These are phyloP conservation scores for Decorospora gaudefroyi DNA, from an alignment of 2,329 filamentous ascomycete genomes.

Conservation along the genomic window DNA sequence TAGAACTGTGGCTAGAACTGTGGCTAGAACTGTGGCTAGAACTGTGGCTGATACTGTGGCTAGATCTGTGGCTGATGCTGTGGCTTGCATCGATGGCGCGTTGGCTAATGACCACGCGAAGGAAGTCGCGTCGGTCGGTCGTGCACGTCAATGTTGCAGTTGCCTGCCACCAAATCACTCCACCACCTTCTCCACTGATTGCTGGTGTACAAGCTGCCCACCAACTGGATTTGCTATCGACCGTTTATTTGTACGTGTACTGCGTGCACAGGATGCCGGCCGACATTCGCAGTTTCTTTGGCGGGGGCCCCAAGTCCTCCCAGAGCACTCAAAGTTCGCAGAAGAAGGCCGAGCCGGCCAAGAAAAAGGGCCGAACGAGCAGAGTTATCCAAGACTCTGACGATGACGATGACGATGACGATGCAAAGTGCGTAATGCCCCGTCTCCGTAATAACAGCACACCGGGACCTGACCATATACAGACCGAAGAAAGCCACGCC, in stretches of 20 bases:
- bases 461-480: conserved; percentile 37
- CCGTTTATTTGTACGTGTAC: background rate
- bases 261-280: conserved; percentile 64
- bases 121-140: conserved; percentile 26
- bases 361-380: conserved; percentile 50
- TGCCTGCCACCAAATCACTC: conserved; percentile 7
- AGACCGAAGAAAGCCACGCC: conserved; percentile 52
- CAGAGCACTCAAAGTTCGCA: conserved; percentile 51
- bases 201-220: background rate
- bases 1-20: conserved; percentile 14
- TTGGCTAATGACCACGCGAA: conserved; percentile 20
- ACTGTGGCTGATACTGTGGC: conserved; percentile 12
- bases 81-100: conserved; percentile 13
- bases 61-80: conserved; percentile 11
- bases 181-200: conserved; percentile 4
- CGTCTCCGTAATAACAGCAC: conserved; percentile 3
- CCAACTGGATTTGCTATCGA: background rate
- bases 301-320: conserved; percentile 73
- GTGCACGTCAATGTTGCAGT: conserved; percentile 21
- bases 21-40: conserved; percentile 13
- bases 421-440: conserved; percentile 34
- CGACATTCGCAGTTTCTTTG: conserved; percentile 92
- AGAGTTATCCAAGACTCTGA: conserved; percentile 70
- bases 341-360: conserved; percentile 47
- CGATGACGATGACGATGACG: conserved; percentile 61